phyloP scores from a whole-genome alignment of 2,329 filamentous ascomycete species.

The Colletotrichum tofieldiae region DNA sequence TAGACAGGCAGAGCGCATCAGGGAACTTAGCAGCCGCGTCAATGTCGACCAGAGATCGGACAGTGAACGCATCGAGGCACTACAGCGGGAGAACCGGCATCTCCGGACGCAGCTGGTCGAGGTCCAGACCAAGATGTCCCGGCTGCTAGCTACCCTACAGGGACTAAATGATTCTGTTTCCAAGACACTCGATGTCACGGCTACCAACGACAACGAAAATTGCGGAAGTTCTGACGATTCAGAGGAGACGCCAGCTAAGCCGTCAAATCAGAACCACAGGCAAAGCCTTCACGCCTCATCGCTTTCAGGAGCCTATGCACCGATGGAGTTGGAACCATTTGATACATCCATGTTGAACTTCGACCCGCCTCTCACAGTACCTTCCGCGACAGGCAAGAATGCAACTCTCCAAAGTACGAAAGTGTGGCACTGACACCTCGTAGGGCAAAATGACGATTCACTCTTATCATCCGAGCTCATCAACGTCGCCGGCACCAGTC shows the following conservation, averaged over 20 bases:
- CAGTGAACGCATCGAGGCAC: constrained; percentile 45
- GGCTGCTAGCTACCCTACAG: constrained; percentile 48
- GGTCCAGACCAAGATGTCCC: constrained; percentile 48
- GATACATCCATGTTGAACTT: constrained; percentile 13
- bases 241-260: not conserved
- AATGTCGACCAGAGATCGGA: constrained; percentile 46
- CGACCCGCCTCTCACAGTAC: not conserved
- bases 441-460: not conserved
- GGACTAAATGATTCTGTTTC: constrained; percentile 47
- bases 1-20: constrained; percentile 49
- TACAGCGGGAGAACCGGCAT: constrained; percentile 48
- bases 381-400: not conserved
- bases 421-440: not conserved
- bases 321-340: constrained; percentile 1
- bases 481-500: constrained; percentile 33
- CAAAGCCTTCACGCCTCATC: not conserved
- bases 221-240: not conserved
- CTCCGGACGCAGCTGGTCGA: constrained; percentile 49
- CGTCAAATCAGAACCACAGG: not conserved
- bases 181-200: constrained; percentile 46
- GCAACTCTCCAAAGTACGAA: fast-evolving
- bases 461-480: constrained; percentile 18
- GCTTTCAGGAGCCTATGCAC: not conserved
- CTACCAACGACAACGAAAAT: not conserved
- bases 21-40: constrained; percentile 47